These are phyloP conservation scores for Panaeolus papilionaceus DNA, from an alignment of 768 basidiomycete genomes.

Conservation along the genomic window DNA sequence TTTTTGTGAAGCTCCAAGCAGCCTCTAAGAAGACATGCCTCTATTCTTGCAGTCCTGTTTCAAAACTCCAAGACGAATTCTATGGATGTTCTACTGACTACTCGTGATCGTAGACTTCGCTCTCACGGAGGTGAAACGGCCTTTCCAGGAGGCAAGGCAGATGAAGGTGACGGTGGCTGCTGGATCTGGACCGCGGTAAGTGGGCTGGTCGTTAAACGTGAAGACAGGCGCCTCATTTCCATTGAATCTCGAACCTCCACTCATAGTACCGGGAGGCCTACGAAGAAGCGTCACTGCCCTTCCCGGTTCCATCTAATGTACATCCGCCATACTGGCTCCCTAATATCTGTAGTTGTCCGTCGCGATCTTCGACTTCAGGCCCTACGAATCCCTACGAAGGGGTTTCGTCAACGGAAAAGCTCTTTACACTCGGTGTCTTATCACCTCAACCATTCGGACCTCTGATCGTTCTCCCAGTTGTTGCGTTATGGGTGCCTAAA, in stretches of 20 bases:
- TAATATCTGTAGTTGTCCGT: neutral
- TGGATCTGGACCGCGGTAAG: slow-evolving; percentile 79
- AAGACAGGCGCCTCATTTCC: slow-evolving; percentile 7
- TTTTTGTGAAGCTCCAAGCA: neutral
- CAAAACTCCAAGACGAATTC: neutral
- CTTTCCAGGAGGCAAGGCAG: slow-evolving; percentile 81
- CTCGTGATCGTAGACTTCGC: slow-evolving; percentile 73
- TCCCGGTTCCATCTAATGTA: slow-evolving; percentile 24
- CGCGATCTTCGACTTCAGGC: neutral
- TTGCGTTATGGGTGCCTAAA: slow-evolving; percentile 56
- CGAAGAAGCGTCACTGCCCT: slow-evolving; percentile 79
- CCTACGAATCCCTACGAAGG: neutral
- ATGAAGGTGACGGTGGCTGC: slow-evolving; percentile 60
- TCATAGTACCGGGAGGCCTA: slow-evolving; percentile 75
- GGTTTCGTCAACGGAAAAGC: slow-evolving; percentile 43
- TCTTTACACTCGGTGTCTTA: slow-evolving; percentile 66
- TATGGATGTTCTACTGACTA: slow-evolving; percentile 70
- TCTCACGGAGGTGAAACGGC: slow-evolving; percentile 82
- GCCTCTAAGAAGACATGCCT: neutral
- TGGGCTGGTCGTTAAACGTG: neutral
- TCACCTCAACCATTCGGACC: slow-evolving; percentile 64
- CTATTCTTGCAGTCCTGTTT: neutral
- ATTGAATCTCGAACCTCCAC: slow-evolving; percentile 1
- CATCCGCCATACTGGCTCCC: neutral
- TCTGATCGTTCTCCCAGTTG: slow-evolving; percentile 78